A percentile compares a stretch with the other conserved stretches of the same genome.
These are phyloP conservation scores for Pichia ethanolica DNA, from an alignment of 805 yeast genomes.

Conservation along the genomic window DNA sequence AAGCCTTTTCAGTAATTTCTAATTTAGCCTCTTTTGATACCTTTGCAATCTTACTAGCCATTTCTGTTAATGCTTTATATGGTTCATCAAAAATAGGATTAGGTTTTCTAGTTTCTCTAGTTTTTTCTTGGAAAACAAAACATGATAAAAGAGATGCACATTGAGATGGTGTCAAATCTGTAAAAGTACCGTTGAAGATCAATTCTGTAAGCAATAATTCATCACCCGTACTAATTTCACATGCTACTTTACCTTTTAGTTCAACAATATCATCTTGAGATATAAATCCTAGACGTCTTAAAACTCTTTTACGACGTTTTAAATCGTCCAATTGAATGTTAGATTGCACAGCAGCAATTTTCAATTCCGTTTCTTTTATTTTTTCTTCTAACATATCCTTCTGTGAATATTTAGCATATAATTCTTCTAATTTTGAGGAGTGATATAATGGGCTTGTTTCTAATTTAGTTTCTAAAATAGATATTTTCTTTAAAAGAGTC, in stretches of 20 bases:
- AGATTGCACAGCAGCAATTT: constrained; percentile 78
- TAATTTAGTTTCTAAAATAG: constrained; percentile 71
- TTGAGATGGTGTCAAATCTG: constrained; percentile 79
- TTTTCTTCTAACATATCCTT: constrained; percentile 57
- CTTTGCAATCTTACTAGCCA: constrained; percentile 88
- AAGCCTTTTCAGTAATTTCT: constrained; percentile 85
- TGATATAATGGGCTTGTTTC: constrained; percentile 60
- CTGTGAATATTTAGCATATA: constrained; percentile 56
- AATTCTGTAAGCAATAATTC: constrained; percentile 83
- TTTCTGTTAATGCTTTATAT: constrained; percentile 75
- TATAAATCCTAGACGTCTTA: constrained; percentile 86
- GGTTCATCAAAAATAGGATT: constrained; percentile 93
- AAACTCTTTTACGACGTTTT: constrained; percentile 85
- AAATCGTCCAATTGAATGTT: constrained; percentile 91
- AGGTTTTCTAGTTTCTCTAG: constrained; percentile 79
- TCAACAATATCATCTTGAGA: constrained; percentile 86
- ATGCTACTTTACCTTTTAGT: constrained; percentile 85
- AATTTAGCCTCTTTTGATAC: constrained; percentile 83
- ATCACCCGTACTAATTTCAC: constrained; percentile 90
- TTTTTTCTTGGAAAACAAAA: constrained; percentile 94
- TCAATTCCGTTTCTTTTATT: constrained; percentile 51
- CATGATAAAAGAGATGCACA: constrained; percentile 89
- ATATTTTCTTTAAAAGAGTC: constrained; percentile 65
- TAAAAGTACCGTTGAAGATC: constrained; percentile 92
- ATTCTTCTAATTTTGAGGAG: constrained; percentile 50